Evolutionary conservation across 2,329 filamentous ascomycete species (phyloP).

Genomic region (Fusarium armeniacum): DNA sequence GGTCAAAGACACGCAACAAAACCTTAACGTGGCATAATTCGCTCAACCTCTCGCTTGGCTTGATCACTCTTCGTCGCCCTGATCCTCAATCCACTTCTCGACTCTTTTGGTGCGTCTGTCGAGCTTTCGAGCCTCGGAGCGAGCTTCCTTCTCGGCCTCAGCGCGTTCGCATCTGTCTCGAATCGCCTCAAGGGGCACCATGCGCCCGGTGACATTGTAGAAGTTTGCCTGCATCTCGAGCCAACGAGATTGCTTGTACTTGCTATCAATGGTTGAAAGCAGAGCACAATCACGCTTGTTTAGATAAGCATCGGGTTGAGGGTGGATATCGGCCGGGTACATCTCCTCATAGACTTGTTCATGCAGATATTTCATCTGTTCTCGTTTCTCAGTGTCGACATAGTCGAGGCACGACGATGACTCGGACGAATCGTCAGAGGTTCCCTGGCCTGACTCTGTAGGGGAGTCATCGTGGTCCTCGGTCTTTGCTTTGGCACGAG

Average conservation of each 20-base stretch:
- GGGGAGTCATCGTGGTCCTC: conserved; percentile 11
- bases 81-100: conserved; percentile 43
- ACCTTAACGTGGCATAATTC: conserved; percentile 1
- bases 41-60: neutral
- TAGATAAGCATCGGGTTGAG: conserved; percentile 47
- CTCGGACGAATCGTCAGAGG: conserved; percentile 44
- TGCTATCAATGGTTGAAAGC: conserved; percentile 55
- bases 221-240: conserved; percentile 62
- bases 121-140: conserved; percentile 10
- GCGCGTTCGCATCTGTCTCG: conserved; percentile 53
- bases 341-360: conserved; percentile 51
- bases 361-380: conserved; percentile 52
- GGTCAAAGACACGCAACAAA: conserved; percentile 7
- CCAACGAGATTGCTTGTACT: conserved; percentile 54
- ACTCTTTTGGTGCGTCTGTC: conserved; percentile 22
- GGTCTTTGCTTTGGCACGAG: conserved; percentile 31
- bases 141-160: conserved; percentile 40
- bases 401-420: conserved; percentile 36
- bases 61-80: conserved; percentile 1
- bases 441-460: conserved; percentile 49
- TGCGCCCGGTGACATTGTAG: conserved; percentile 59
- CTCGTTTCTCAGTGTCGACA: conserved; percentile 37
- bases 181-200: conserved; percentile 58
- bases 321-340: conserved; percentile 49
- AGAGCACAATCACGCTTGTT: conserved; percentile 53